Evolutionary conservation across 345 rosid species (phyloP), one percentile per base, ranked within the genome.

Genomic region (Eucalyptus regnans): DNA sequence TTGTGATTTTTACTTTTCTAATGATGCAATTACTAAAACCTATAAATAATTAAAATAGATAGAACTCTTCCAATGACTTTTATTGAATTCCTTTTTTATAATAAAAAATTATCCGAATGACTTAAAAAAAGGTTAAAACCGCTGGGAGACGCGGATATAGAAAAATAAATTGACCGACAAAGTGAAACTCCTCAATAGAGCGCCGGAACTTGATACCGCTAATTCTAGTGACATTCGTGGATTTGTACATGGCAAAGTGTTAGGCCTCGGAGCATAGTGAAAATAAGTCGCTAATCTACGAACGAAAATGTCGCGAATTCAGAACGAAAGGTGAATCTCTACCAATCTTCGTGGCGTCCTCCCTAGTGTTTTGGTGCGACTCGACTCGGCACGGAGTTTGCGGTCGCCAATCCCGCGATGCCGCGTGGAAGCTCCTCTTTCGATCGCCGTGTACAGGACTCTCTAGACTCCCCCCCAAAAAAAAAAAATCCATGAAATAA

Each of bases 61-160:
- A 4, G 62, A 56, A 56, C 29, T 56, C 27, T 23, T 56, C 5
- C 12, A 56, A 1, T 23, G 62, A 56, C 0, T 56, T 56, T 23
- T 23, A 56, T 22, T 56, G 27, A 56, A 23, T 56, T 56, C 27
- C 11, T 22, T 56, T 56, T 8, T 8, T 8, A 17, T 15, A 51
- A 51, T 0, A 33, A 54, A 18, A 18, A 8, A 8, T 22, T 8
- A 54, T 17, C 8, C 7, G 9, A 18, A 9, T 4, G 71, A 62
- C 71, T 4, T 33, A 33, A n/a, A n/a, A n/a, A 3, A 64, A 64
- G 37, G 71, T 64, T n/a, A 1, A 64, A 64, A 64, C 7, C n/a
- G 9, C 37, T 7, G 1, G 4, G 4, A 62, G 17, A 62, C 9
- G 41, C 5, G 0, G 1, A n/a, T 29, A n/a, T n/a, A 16, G 17